Percentiles rank a stretch among this genome's conserved stretches.
These are phyloP conservation scores for Bombardia bombarda DNA, from an alignment of 495 filamentous ascomycete species.

Conservation along the genomic window DNA sequence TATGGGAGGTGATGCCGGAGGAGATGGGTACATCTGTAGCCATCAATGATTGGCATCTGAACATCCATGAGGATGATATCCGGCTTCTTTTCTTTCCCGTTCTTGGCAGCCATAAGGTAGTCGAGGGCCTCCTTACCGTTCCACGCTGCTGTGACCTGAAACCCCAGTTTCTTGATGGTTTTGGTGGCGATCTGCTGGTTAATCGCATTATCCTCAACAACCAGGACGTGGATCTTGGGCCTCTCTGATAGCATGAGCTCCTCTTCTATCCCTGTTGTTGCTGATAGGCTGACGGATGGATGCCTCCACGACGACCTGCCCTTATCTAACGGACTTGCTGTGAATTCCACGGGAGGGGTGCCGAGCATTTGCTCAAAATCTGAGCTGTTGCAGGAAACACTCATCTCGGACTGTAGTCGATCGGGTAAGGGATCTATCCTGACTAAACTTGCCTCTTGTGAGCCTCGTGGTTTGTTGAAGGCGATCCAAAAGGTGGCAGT, in stretches of 20 bases:
- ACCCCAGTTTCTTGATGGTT: slow-evolving; percentile 68
- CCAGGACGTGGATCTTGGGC: slow-evolving; percentile 50
- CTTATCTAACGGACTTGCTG: slow-evolving; percentile 20
- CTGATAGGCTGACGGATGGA: slow-evolving; percentile 22
- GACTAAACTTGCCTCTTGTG: slow-evolving; percentile 32
- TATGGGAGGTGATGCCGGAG: slow-evolving; percentile 56
- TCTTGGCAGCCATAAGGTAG: slow-evolving; percentile 39
- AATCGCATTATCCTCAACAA: slow-evolving; percentile 76
- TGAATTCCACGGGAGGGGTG: slow-evolving; percentile 17
- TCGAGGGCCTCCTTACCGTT: slow-evolving; percentile 73
- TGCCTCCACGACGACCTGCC: slow-evolving; percentile 21
- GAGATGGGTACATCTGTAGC: slow-evolving; percentile 66
- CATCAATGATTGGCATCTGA: slow-evolving; percentile 77
- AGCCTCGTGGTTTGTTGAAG: slow-evolving; percentile 47
- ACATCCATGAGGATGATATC: slow-evolving; percentile 87
- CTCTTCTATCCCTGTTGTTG: slow-evolving; percentile 17
- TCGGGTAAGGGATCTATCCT: slow-evolving; percentile 49
- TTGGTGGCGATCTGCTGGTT: slow-evolving; percentile 74
- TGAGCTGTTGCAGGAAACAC: slow-evolving; percentile 50
- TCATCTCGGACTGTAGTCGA: slow-evolving; percentile 53
- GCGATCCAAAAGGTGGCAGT: slow-evolving; percentile 60
- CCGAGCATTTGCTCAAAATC: slow-evolving; percentile 34
- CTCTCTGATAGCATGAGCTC: slow-evolving; percentile 40
- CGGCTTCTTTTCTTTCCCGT: slow-evolving; percentile 39
- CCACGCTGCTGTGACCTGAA: slow-evolving; percentile 59